phyloP scores from a whole-genome alignment of 352 stramenopile species.

The Plasmopara viticola region DNA sequence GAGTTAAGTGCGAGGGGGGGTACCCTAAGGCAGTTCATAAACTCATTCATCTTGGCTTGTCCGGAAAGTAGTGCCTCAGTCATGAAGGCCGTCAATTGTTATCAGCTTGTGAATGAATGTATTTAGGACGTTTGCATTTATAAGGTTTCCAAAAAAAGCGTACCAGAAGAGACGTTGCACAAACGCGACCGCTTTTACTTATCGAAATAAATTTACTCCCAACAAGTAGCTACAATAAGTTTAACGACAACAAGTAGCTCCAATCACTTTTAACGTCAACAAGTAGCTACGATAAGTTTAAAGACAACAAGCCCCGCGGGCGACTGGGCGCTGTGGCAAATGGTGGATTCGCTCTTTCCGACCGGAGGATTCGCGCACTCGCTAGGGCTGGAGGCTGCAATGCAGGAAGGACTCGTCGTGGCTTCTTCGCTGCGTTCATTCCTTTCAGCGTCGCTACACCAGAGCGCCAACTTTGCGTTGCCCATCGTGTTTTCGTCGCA shows the following conservation, averaged over 20 bases:
- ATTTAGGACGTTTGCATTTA: too few relatives aligned
- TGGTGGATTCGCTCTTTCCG: conserved; percentile 78
- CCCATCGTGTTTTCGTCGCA: conserved; percentile 60
- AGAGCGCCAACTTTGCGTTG: conserved; percentile 68
- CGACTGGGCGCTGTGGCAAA: conserved; percentile 71
- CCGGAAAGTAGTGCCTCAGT: too few relatives aligned
- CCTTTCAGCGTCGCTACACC: conserved; percentile 52
- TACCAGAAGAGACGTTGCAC: too few relatives aligned
- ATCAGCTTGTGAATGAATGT: too few relatives aligned
- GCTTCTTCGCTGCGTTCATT: conserved; percentile 47
- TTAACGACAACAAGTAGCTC: not conserved
- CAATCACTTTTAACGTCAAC: too few relatives aligned
- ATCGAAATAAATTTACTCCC: too few relatives aligned
- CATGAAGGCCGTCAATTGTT: too few relatives aligned
- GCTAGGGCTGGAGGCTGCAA: conserved; percentile 63
- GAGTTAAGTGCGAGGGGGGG: too few relatives aligned
- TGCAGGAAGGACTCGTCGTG: conserved; percentile 58
- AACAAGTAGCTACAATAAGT: not conserved
- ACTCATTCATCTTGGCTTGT: too few relatives aligned
- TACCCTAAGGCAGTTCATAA: too few relatives aligned
- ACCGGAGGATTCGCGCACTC: conserved; percentile 82
- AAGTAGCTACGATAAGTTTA: not conserved
- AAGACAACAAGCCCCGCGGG: not conserved
- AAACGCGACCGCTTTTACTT: too few relatives aligned
- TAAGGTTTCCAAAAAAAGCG: too few relatives aligned